Base-by-base conservation (phyloP, 805 yeast genomes). In the Metschnikowia cubensis region DNA sequence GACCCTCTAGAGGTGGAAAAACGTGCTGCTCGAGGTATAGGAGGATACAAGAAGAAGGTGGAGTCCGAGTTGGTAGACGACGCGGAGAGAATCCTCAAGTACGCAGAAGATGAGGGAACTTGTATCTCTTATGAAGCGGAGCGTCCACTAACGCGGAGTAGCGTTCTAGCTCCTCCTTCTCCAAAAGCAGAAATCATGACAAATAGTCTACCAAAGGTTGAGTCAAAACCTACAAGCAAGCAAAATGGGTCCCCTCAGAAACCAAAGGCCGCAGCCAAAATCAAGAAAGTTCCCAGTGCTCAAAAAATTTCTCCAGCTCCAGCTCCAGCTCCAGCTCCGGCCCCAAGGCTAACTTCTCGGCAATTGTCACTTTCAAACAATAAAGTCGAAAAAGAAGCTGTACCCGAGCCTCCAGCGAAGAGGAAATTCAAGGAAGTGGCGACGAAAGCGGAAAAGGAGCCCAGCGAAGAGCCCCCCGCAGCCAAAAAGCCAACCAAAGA, bases 1-100 rank as follows among this genome's bases (percentile, higher is more conserved):
- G 82, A 81, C 33, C 96, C 96, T 0, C 57, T 68, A 21, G 89
- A 84, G 48, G 82, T 88, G 0, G 66, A 82, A 39, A 80, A 75
- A 62, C 81, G 79, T 51, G 65, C 60, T 34, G 59, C 67, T 14
- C 66, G 63, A 42, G 63, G 81, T 13, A 77, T 79, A 18, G 75
- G 74, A 35, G 80, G 80, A 1, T 81, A 84, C 84, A 80, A 76
- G 56, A 77, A 78, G 54, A 77, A 75, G 49, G 65, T 86, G 1
- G 97, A 91, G 56, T 73, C 76, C 51, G 97, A 84, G 59, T 69
- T 81, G 33, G 63, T 83, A 0, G 75, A 74, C 33, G 97, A 90
- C 65, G 71, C 87, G 1, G 81, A 77, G 42, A 55, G 64, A 38
- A 82, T 85, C 29, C 52, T 79, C 5, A 70, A 69, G 15, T 81